Percentiles rank a stretch among this genome's conserved stretches.
Evolutionary conservation across 139 green algal genomes (phyloP).

Genomic region (Gonium pectorale): DNA sequence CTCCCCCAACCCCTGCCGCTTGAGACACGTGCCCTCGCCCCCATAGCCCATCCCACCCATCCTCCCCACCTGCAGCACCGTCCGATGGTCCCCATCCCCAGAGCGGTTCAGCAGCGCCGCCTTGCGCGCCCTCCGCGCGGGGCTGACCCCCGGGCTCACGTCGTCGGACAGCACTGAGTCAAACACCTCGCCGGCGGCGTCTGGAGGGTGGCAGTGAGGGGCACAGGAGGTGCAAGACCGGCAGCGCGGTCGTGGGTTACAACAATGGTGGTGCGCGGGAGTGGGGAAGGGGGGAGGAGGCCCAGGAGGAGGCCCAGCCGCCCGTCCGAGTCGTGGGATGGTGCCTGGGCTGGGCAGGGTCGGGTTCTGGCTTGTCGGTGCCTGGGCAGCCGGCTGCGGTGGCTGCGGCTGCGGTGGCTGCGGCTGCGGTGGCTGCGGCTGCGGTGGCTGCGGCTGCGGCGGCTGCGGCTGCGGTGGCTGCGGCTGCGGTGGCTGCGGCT

Average conservation of each 20-base stretch:
- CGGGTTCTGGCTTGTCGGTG: too few relatives aligned
- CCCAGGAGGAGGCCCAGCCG: too few relatives aligned
- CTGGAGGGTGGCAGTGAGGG: not conserved
- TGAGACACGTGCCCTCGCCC: not conserved
- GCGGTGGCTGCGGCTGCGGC: too few relatives aligned
- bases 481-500: too few relatives aligned
- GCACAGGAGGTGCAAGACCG: not conserved
- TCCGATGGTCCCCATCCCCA: constrained; percentile 40
- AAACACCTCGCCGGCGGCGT: constrained; percentile 21
- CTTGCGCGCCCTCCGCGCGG: constrained; percentile 45
- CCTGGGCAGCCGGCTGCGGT: too few relatives aligned
- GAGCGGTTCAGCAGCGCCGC: constrained; percentile 36
- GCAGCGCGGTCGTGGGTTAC: not conserved
- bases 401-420: too few relatives aligned
- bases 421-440: too few relatives aligned
- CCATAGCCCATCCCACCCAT: not conserved
- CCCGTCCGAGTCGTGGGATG: too few relatives aligned
- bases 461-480: too few relatives aligned
- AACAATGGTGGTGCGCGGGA: not conserved
- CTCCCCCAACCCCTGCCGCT: not conserved
- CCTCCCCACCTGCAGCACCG: constrained; percentile 42
- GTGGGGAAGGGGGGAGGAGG: not conserved
- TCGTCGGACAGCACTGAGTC: constrained; percentile 7
- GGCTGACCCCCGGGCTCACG: constrained; percentile 25
- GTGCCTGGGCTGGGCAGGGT: too few relatives aligned